Conservation (phyloP, 257 asterid genomes). For the Salvia hispanica region DNA sequence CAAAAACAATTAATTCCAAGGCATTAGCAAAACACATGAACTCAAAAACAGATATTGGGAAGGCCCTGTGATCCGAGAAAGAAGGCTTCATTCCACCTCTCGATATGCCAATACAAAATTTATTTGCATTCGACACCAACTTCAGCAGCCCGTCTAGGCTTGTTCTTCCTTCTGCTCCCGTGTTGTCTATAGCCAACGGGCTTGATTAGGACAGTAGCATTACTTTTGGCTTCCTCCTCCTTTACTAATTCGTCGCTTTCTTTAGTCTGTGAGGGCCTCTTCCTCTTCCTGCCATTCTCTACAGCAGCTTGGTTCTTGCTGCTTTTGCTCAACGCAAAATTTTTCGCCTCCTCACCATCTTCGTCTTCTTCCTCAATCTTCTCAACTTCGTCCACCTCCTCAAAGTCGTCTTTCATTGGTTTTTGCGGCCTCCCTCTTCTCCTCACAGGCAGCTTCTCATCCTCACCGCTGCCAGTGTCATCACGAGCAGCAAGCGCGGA, state of each 20-base stretch:
- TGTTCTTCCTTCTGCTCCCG: slow-evolving; percentile 84
- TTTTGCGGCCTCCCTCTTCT: slow-evolving; percentile 84
- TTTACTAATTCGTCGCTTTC: slow-evolving; percentile 54
- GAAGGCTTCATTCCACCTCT: slow-evolving; percentile 2
- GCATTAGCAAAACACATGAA: slow-evolving; percentile 30
- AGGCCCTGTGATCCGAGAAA: slow-evolving; percentile 15
- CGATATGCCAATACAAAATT: slow-evolving; percentile 24
- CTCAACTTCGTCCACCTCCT: slow-evolving; percentile 51
- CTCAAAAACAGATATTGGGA: slow-evolving; percentile 10
- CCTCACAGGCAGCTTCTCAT: slow-evolving; percentile 60
- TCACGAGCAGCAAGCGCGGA: slow-evolving; percentile 43
- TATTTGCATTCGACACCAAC: slow-evolving; percentile 83
- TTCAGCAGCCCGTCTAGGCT: slow-evolving; percentile 93
- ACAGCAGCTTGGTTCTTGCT: slow-evolving; percentile 43
- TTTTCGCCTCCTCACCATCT: slow-evolving; percentile 46
- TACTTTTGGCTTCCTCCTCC: slow-evolving; percentile 52
- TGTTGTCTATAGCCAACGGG: slow-evolving; percentile 63
- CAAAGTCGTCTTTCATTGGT: slow-evolving; percentile 52
- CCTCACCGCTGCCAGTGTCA: slow-evolving; percentile 66
- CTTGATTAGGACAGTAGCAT: slow-evolving; percentile 42
- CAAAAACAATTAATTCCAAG: slow-evolving; percentile 26
- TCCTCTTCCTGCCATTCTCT: slow-evolving; percentile 67
- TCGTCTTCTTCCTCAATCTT: slow-evolving; percentile 55
- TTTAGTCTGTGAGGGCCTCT: slow-evolving; percentile 52
- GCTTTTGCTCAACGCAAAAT: slow-evolving; percentile 38